Percentiles rank a stretch among this genome's conserved stretches.
Evolutionary conservation across 257 asterid genomes (phyloP).

Genomic region (Plantago major): DNA sequence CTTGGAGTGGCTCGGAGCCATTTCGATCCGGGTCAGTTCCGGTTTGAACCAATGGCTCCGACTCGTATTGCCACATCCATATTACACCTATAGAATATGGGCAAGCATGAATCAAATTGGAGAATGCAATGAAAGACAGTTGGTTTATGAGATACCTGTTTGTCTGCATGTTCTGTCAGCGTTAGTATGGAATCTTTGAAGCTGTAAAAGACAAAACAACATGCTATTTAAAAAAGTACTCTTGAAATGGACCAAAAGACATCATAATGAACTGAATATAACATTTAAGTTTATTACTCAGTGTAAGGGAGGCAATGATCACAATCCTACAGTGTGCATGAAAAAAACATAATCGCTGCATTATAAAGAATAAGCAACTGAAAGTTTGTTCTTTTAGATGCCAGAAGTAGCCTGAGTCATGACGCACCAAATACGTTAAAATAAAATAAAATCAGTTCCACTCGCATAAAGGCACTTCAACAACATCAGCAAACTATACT

Average conservation of each 20-base stretch:
- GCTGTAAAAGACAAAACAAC: constrained; percentile 21
- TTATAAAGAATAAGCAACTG: too few relatives aligned
- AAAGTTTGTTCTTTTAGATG: neutral
- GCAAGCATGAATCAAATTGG: neutral
- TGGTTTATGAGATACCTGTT: constrained; percentile 31
- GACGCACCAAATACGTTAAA: neutral
- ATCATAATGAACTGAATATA: neutral
- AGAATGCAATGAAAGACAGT: constrained; percentile 9
- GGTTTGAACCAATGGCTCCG: neutral
- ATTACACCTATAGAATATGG: constrained; percentile 12
- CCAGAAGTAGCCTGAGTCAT: too few relatives aligned
- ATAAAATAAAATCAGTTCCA: neutral
- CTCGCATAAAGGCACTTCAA: neutral
- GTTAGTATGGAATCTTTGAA: constrained; percentile 45
- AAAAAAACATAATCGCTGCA: too few relatives aligned
- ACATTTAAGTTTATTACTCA: too few relatives aligned
- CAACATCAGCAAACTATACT: neutral
- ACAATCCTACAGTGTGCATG: neutral
- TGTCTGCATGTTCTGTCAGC: constrained; percentile 45
- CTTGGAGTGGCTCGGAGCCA: too few relatives aligned
- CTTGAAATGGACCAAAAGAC: constrained; percentile 1
- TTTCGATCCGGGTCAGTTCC: too few relatives aligned
- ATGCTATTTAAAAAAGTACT: constrained; percentile 20
- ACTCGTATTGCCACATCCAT: neutral
- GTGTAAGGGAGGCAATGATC: neutral